Conservation (phyloP, 2,329 filamentous ascomycete genomes). For the Westerdykella sp. region DNA sequence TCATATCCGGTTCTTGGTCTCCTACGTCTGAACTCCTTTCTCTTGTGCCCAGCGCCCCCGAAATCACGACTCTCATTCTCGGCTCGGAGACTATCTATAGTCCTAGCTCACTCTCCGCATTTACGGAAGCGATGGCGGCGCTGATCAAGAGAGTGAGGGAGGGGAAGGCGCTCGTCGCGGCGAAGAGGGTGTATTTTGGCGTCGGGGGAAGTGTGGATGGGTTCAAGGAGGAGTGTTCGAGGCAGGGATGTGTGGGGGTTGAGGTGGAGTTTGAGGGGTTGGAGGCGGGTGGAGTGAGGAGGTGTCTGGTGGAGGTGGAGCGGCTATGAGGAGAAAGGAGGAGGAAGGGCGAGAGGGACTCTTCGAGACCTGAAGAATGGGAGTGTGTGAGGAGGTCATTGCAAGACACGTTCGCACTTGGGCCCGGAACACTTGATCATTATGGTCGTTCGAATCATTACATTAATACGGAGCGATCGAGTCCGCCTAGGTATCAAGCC, state of each 20-base stretch:
- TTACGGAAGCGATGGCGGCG: conserved; percentile 59
- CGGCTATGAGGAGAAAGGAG: conserved; percentile 20
- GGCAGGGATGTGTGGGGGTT: conserved; percentile 40
- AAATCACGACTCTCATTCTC: conserved; percentile 48
- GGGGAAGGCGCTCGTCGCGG: conserved; percentile 61
- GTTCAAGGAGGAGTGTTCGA: conserved; percentile 48
- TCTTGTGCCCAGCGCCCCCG: conserved; percentile 44
- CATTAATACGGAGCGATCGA: too few species aligned
- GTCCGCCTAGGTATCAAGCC: too few species aligned
- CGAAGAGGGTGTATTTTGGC: conserved; percentile 78
- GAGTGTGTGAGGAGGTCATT: too few species aligned
- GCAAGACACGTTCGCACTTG: too few species aligned
- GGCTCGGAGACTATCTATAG: conserved; percentile 82
- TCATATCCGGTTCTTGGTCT: conserved; percentile 72
- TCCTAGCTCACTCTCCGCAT: conserved; percentile 61
- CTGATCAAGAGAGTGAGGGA: conserved; percentile 50
- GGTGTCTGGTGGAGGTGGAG: conserved; percentile 44
- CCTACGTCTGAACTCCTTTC: conserved; percentile 50
- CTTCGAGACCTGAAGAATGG: too few species aligned
- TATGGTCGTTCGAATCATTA: too few species aligned
- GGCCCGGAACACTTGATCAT: too few species aligned
- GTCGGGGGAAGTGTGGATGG: conserved; percentile 77
- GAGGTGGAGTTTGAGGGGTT: conserved; percentile 46
- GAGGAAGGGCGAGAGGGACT: not conserved
- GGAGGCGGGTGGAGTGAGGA: conserved; percentile 39